Conservation (phyloP, 352 stramenopile species). For the Phytophthora meadii region DNA sequence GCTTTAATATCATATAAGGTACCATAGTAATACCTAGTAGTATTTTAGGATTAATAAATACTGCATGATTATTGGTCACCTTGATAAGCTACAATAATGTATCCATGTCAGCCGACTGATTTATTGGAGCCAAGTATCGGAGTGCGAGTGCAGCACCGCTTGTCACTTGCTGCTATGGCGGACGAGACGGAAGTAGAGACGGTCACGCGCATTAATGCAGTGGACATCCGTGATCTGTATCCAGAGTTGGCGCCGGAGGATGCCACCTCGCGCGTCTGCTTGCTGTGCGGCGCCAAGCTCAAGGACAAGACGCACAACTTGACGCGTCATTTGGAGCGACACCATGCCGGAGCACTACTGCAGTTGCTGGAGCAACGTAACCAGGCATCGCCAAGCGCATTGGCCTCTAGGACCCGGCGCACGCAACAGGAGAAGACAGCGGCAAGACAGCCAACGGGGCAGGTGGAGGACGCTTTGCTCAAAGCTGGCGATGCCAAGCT, state of each 20-base stretch:
- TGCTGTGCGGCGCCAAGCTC: conserved; percentile 52
- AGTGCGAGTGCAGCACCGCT: conserved; percentile 10
- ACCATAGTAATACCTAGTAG: too few species aligned
- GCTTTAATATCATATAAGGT: too few species aligned
- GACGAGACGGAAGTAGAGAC: conserved; percentile 69
- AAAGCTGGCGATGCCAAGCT: conserved; percentile 39
- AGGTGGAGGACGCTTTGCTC: conserved; percentile 17
- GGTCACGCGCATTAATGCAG: conserved; percentile 52
- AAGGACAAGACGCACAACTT: conserved; percentile 78
- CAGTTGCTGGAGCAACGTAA: conserved; percentile 60
- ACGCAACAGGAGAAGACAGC: conserved; percentile 25
- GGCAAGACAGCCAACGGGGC: conserved; percentile 12
- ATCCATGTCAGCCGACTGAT: conserved; percentile 38
- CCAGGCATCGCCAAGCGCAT: conserved; percentile 24
- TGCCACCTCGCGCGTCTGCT: conserved; percentile 48
- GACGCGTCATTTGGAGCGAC: conserved; percentile 64
- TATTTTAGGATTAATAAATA: too few species aligned
- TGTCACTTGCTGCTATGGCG: conserved; percentile 26
- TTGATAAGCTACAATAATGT: conserved; percentile 7
- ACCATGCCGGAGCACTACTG: conserved; percentile 53
- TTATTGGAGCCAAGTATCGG: conserved; percentile 12
- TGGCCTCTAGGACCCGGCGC: conserved; percentile 11
- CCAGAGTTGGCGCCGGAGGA: conserved; percentile 48
- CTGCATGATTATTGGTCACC: background rate
- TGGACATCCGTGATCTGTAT: conserved; percentile 63